A percentile compares a stretch with the other conserved stretches of the same genome.
These are phyloP conservation scores for Lactarius pseudohatsudake DNA, from an alignment of 768 basidiomycete species.

Conservation along the genomic window DNA sequence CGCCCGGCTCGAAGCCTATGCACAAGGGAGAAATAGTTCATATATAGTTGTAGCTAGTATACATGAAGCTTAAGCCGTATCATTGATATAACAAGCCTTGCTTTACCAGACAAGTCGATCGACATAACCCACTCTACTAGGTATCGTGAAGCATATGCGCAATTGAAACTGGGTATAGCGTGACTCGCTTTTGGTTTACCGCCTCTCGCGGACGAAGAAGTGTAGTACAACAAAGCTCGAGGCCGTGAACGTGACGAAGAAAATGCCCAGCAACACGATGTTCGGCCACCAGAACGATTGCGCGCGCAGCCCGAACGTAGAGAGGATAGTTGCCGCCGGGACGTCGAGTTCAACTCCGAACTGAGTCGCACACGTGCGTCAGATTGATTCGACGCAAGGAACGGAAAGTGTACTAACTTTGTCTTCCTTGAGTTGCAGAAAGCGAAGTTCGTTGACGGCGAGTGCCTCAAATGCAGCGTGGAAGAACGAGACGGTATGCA, in stretches of 20 bases:
- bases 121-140: conserved; percentile 16
- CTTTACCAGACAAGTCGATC: not conserved
- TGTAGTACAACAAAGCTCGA: conserved; percentile 80
- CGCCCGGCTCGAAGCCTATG: not conserved
- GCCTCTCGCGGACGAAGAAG: conserved; percentile 83
- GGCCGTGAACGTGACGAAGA: conserved; percentile 78
- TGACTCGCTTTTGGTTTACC: conserved; percentile 34
- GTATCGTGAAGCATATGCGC: conserved; percentile 7
- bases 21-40: not conserved
- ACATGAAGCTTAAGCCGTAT: not conserved
- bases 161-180: conserved; percentile 12
- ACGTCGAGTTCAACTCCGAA: conserved; percentile 97
- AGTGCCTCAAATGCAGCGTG: conserved; percentile 98
- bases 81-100: not conserved
- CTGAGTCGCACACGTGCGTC: conserved; percentile 42
- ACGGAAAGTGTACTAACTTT: conserved; percentile 53
- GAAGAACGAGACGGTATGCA: conserved; percentile 95
- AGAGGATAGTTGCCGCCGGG: conserved; percentile 92
- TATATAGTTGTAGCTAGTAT: conserved; percentile 9
- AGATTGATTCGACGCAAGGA: not conserved
- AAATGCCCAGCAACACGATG: conserved; percentile 78
- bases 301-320: conserved; percentile 88
- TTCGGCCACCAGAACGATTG: conserved; percentile 99
- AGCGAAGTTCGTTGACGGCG: conserved; percentile 95
- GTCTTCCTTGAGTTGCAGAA: conserved; percentile 87